Conservation (phyloP, 202 grass and related monocot genomes). For the Carex sylvatica region DNA sequence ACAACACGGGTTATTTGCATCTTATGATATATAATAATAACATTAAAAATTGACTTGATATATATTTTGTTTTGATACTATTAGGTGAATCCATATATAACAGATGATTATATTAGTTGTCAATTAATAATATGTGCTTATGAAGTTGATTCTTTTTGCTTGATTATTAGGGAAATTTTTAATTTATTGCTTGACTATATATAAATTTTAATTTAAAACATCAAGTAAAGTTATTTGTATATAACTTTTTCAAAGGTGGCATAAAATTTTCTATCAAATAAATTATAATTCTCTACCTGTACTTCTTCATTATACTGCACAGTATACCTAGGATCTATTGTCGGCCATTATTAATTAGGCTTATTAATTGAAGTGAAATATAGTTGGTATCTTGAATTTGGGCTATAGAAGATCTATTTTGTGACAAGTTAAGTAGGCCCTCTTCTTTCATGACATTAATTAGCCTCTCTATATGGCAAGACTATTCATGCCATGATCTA, state of each 20-base stretch:
- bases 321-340: neutral
- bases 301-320: neutral
- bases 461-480: slow-evolving; percentile 34
- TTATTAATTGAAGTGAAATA: neutral
- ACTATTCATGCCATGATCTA: slow-evolving; percentile 32
- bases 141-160: no score
- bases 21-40: neutral
- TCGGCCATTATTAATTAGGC: neutral
- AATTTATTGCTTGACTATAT: no score
- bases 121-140: no score
- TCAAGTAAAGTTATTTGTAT: no score
- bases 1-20: neutral
- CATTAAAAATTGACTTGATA: neutral
- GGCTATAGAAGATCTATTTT: slow-evolving; percentile 14
- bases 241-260: neutral
- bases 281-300: neutral
- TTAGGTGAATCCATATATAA: neutral
- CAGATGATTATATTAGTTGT: neutral
- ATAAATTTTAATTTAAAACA: no score
- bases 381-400: slow-evolving; percentile 14
- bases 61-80: neutral
- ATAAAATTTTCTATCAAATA: neutral
- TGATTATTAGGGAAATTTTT: no score
- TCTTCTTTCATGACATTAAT: slow-evolving; percentile 27
- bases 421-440: slow-evolving; percentile 16